Evolutionary conservation across 345 rosid species (phyloP).

Genomic region (Combretum micranthum): DNA sequence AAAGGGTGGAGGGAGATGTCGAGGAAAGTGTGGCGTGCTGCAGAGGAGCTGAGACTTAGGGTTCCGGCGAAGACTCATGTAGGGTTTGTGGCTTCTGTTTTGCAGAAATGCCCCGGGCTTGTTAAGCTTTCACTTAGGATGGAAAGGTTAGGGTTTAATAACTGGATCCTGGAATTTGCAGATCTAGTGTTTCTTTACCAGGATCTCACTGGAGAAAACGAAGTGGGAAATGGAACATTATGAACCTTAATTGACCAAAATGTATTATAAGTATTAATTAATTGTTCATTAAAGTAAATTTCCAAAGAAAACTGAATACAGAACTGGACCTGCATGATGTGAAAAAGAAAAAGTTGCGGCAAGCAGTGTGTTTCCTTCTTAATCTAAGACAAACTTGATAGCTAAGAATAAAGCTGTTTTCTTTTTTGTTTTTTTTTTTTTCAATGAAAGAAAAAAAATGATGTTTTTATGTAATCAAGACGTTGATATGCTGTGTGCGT

Average conservation of each 20-base stretch:
- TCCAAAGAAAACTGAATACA: neutral
- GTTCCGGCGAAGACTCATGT: slow-evolving; percentile 65
- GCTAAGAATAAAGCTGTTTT: no score
- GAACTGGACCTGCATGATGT: no score
- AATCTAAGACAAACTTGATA: no score
- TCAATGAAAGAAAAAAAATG: no score
- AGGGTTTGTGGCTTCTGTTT: slow-evolving; percentile 71
- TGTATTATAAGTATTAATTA: no score
- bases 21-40: slow-evolving; percentile 76
- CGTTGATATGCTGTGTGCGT: neutral
- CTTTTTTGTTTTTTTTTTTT: no score
- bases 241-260: neutral
- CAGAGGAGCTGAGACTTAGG: slow-evolving; percentile 73
- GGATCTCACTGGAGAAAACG: slow-evolving; percentile 2
- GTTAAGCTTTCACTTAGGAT: slow-evolving; percentile 57
- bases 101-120: slow-evolving; percentile 77
- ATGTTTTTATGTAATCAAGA: no score
- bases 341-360: no score
- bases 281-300: neutral
- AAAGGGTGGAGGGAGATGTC: slow-evolving; percentile 82
- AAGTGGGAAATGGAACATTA: neutral
- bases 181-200: slow-evolving; percentile 30
- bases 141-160: slow-evolving; percentile 66
- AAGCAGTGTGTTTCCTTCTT: no score
- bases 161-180: slow-evolving; percentile 10